A percentile compares a stretch with the other conserved stretches of the same genome.
These are phyloP conservation scores for Cryptococcus wingfieldii DNA, from an alignment of 1,284 basidiomycete genomes.

Conservation along the genomic window DNA sequence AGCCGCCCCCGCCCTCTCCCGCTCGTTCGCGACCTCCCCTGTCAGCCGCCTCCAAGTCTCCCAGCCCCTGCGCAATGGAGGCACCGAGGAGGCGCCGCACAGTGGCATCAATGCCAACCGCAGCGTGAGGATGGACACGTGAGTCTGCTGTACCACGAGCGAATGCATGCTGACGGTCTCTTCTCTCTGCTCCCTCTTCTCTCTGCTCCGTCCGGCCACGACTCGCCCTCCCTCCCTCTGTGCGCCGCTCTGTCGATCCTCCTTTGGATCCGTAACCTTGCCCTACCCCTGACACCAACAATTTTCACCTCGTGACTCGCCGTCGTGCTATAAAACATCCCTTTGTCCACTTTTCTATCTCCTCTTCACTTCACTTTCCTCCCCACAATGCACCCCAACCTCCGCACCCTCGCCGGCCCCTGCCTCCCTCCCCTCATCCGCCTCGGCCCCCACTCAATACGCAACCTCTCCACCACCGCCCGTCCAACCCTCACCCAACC, in stretches of 20 bases:
- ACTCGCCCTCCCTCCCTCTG: not conserved
- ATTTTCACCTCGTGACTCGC: not conserved
- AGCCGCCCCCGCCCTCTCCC: not conserved
- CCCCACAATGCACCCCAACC: conserved; percentile 31
- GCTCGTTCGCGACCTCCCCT: conserved; percentile 9
- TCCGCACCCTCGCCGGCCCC: conserved; percentile 19
- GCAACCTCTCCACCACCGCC: conserved; percentile 6
- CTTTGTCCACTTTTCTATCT: not conserved
- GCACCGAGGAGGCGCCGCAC: conserved; percentile 36
- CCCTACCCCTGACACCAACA: conserved; percentile 1
- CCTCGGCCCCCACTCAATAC: conserved; percentile 8
- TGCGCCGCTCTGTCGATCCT: too few relatives aligned
- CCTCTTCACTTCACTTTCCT: not conserved
- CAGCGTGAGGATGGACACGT: conserved; percentile 41
- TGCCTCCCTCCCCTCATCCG: conserved; percentile 21
- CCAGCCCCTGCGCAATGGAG: conserved; percentile 29
- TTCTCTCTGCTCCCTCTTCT: not conserved
- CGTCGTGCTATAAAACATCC: not conserved
- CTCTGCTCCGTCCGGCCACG: not conserved
- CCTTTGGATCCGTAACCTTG: conserved; percentile 1
- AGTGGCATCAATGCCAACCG: conserved; percentile 43
- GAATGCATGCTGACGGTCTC: conserved; percentile 1
- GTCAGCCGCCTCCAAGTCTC: conserved; percentile 17
- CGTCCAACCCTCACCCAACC: conserved; percentile 5
- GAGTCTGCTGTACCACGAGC: conserved; percentile 16